Base-by-base conservation (phyloP, 768 basidiomycete genomes). In the Amanita inopinata region DNA sequence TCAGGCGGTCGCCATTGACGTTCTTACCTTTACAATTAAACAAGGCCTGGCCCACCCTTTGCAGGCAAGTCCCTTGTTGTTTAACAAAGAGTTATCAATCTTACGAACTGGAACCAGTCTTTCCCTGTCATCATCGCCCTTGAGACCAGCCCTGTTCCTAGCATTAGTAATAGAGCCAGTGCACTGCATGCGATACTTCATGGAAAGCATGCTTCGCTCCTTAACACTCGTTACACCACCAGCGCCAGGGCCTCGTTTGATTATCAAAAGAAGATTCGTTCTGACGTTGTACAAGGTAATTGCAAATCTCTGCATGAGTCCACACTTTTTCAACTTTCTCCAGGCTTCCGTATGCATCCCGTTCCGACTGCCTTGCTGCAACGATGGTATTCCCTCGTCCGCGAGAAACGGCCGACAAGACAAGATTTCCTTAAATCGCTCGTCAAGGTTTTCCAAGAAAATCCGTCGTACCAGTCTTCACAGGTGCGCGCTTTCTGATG, bases 1-100 rank as follows among this genome's bases (percentile, higher is more conserved):
- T 31, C 91, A 94, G 57, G 71, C 73, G 14, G 72, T 83, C 15
- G 94, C 93, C 5, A 74, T 97, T 39, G 93, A 98, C 49, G 84
- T 98, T 33, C 61, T 99, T 41, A 83, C 76, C 23, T 94, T 96
- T 53, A 94, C 92, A 0, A 80, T 98, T 49, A 90, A 84, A 54
- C 94, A 97, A 61, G 96, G 96, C 2, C 70, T 98, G 39, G 89
- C 91, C 4, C 93, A 98, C 62, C 96, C 96, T 0, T 70, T 99
- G 4, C 86, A 89, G 68, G 87, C 84, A 53, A 40, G 71, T 41
- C 32, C 17, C 20, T 34, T 18, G 3, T 24, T 33, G 38, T 46
- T 14, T 11, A 9, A 32, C 25, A 42, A 2, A 12, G 17, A 9
- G 22, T 12, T 23, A n/a, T 23, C 32, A 18, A 25, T 12, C 4